These are phyloP conservation scores for Monilinia polystroma DNA, from an alignment of 2,329 filamentous ascomycete genomes.

Conservation along the genomic window DNA sequence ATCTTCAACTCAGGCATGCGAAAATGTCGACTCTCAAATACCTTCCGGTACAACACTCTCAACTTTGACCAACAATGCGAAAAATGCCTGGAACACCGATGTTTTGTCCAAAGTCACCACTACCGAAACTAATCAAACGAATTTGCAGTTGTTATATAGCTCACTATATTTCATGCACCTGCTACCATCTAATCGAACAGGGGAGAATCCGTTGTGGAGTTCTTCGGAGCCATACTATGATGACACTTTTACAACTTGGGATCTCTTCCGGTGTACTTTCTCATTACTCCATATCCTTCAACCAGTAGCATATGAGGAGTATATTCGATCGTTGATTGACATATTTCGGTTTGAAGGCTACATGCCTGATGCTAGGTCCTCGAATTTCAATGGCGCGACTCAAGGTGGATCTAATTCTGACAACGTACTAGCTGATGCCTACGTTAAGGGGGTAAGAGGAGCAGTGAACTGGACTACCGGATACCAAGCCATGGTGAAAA, in stretches of 20 bases:
- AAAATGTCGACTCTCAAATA: slow-evolving; percentile 49
- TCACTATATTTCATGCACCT: slow-evolving; percentile 55
- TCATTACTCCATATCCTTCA: slow-evolving; percentile 64
- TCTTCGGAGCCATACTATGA: slow-evolving; percentile 67
- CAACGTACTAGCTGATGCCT: slow-evolving; percentile 71
- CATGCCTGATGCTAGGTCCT: slow-evolving; percentile 64
- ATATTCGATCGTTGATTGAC: slow-evolving; percentile 65
- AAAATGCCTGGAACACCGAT: slow-evolving; percentile 57
- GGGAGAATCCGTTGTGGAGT: slow-evolving; percentile 65
- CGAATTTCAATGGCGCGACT: slow-evolving; percentile 65
- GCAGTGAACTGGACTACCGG: slow-evolving; percentile 62
- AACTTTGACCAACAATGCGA: slow-evolving; percentile 46
- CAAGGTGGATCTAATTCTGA: slow-evolving; percentile 71
- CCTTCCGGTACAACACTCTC: slow-evolving; percentile 45
- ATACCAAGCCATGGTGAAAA: slow-evolving; percentile 61
- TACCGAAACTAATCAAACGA: slow-evolving; percentile 54
- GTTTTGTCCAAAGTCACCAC: slow-evolving; percentile 65
- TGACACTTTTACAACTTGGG: slow-evolving; percentile 70
- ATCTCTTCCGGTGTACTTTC: slow-evolving; percentile 60
- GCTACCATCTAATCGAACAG: slow-evolving; percentile 61
- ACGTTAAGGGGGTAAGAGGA: slow-evolving; percentile 62
- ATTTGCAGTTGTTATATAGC: slow-evolving; percentile 62
- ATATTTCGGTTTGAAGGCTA: slow-evolving; percentile 65
- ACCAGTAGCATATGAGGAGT: slow-evolving; percentile 60
- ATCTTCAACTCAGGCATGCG: slow-evolving; percentile 49